Evolutionary conservation across 495 filamentous ascomycete species (phyloP).

Genomic region (Penicilliopsis zonata): DNA sequence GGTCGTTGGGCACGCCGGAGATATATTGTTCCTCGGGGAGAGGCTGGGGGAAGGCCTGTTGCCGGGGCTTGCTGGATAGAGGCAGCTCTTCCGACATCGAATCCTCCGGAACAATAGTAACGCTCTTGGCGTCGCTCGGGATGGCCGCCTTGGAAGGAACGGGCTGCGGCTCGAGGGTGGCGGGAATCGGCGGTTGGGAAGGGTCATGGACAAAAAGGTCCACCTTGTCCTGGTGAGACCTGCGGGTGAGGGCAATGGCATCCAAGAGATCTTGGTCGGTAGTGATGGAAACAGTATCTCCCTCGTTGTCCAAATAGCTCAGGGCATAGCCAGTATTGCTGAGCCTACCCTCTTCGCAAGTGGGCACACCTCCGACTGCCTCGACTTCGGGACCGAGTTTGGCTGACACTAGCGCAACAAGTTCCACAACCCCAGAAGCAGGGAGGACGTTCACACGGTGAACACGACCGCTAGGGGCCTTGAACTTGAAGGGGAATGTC

Average conservation of each 20-base stretch:
- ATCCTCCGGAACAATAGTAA: constrained; percentile 34
- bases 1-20: constrained; percentile 85
- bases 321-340: constrained; percentile 77
- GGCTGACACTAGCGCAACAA: constrained; percentile 65
- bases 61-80: constrained; percentile 24
- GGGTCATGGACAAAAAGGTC: constrained; percentile 96
- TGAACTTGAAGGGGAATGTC: constrained; percentile 98
- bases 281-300: constrained; percentile 94
- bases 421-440: constrained; percentile 65
- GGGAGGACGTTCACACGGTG: constrained; percentile 82
- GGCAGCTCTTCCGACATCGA: constrained; percentile 43
- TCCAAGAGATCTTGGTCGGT: constrained; percentile 89
- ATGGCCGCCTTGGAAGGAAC: constrained; percentile 40
- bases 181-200: constrained; percentile 61
- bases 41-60: constrained; percentile 26
- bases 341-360: constrained; percentile 62
- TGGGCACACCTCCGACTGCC: constrained; percentile 70
- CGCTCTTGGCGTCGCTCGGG: constrained; percentile 47
- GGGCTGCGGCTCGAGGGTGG: constrained; percentile 57
- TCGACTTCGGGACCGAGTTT: constrained; percentile 87
- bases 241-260: constrained; percentile 72
- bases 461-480: constrained; percentile 90
- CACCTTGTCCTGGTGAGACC: constrained; percentile 74
- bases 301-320: constrained; percentile 95
- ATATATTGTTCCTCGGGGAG: constrained; percentile 64